Base-by-base conservation (phyloP, 129 eudicot species). In the Pseudognaphalium luteoalbum region DNA sequence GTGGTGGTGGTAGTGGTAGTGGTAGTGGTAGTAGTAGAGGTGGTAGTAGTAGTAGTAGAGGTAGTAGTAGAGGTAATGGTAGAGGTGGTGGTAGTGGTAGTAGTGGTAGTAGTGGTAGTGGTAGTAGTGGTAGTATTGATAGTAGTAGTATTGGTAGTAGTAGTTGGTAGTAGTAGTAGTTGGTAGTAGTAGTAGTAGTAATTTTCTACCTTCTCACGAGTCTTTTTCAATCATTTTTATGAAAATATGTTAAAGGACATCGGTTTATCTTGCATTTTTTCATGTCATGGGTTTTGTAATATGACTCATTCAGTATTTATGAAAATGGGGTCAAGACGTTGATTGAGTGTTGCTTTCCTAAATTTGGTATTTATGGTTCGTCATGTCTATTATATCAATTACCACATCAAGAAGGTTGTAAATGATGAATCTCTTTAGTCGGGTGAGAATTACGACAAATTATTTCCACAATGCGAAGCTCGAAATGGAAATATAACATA, bases 311-410 rank as follows among this genome's bases (percentile, higher is more conserved):
- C 28, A 22, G 47, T 22, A 71, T 50, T 30, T 20, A 71, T 22
- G 71, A 78, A 61, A 78, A 71, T 60, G 29, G 64, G 51, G 71
- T 30, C 39, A 42, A 19, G 12, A 41, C 32, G 61, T 70, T 78
- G 64, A 62, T 71, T 61, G 57, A 14, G 71, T 60, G 54, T 4
- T 64, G 5, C 14, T 14, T 71, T 70, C 63, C 30, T n/a, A 60
- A 78, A 71, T 61, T 60, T 61, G 41, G 33, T 61, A 71, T 20
- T 25, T 2, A 2, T n/a, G 35, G 17, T 20, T 42, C 33, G 77
- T 44, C 56, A 58, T 71, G 72, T 70, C 29, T 42, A 20, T 33
- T 59, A n/a, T 41, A 59, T 19, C 6, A 22, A 41, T 3, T 59
- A 35, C 29, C 68, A 11, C 16, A 67, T 35, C 54, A 67, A 56